A percentile compares a stretch with the other conserved stretches of the same genome.
Evolutionary conservation across 1,284 basidiomycete species (phyloP).

Genomic region (Trichosporon sp.): DNA sequence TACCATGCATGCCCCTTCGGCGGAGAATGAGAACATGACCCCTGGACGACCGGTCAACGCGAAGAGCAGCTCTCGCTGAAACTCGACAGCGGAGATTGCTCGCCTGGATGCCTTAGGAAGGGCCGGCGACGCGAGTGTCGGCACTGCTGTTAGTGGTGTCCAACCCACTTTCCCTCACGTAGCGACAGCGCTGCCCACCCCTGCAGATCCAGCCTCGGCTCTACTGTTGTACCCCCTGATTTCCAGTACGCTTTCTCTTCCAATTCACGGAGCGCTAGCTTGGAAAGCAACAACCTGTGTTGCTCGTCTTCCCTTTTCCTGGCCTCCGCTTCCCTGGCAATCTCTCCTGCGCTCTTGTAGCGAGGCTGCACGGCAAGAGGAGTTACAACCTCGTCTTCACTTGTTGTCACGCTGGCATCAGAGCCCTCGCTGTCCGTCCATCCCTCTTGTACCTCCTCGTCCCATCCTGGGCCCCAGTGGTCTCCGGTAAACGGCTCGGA

Average conservation of each 20-base stretch:
- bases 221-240: conserved; percentile 18
- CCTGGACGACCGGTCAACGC: conserved; percentile 38
- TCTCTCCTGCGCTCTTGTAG: neutral
- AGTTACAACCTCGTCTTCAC: conserved; percentile 25
- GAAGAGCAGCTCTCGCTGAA: conserved; percentile 42
- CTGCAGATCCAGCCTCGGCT: conserved; percentile 15
- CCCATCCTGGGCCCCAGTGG: conserved; percentile 30
- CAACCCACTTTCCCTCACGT: conserved; percentile 15
- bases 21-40: conserved; percentile 26
- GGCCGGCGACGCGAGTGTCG: conserved; percentile 11
- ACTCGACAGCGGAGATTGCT: conserved; percentile 28
- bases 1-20: conserved; percentile 26
- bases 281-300: conserved; percentile 16
- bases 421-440: conserved; percentile 36
- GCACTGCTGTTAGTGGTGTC: conserved; percentile 6
- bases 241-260: conserved; percentile 32
- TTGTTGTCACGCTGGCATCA: neutral
- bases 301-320: conserved; percentile 14
- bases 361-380: neutral
- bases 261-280: conserved; percentile 19
- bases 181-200: conserved; percentile 36
- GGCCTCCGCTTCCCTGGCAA: conserved; percentile 17
- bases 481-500: conserved; percentile 33
- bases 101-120: neutral
- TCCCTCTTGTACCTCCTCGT: conserved; percentile 39